Percentiles rank a stretch among this genome's conserved stretches.
phyloP scores from a whole-genome alignment of 208 protist species.

The Leishmania arabica region DNA sequence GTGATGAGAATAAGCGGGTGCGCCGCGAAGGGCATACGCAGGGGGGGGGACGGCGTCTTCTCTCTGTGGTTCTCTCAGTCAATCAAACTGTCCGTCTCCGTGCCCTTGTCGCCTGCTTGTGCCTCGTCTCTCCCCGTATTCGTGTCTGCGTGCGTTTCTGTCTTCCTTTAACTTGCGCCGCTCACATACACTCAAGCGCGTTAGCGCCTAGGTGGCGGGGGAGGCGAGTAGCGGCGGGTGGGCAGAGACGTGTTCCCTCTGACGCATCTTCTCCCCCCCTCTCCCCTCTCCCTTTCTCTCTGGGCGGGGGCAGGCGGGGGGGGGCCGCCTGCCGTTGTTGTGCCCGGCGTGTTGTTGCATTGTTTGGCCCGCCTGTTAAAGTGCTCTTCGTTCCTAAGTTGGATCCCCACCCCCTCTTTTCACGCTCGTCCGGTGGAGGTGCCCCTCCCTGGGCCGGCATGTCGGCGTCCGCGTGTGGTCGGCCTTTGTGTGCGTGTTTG shows the following conservation, averaged over 20 bases:
- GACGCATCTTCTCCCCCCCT: not conserved
- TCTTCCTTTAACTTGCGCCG: too few relatives aligned
- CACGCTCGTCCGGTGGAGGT: not conserved
- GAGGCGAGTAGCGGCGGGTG: not conserved
- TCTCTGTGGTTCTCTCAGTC: not conserved
- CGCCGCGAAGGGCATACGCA: not conserved
- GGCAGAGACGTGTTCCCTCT: not conserved
- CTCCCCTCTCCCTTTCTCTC: not conserved
- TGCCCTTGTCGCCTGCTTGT: not conserved
- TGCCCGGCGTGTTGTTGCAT: not conserved
- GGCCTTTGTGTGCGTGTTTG: not conserved
- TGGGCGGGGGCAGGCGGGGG: not conserved
- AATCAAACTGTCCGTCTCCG: not conserved
- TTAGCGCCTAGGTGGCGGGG: not conserved
- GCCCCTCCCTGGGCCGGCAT: not conserved
- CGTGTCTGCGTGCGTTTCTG: too few relatives aligned
- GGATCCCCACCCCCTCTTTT: not conserved
- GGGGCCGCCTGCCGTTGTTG: not conserved
- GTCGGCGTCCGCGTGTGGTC: not conserved
- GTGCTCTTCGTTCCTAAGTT: not conserved
- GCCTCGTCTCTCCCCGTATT: too few relatives aligned
- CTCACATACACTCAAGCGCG: not conserved
- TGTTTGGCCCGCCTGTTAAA: too few relatives aligned
- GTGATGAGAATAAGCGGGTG: not conserved
- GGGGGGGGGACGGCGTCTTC: not conserved